Evolutionary conservation across 2,329 filamentous ascomycete species (phyloP).

Genomic region (Myriosclerotinia scirpicola): DNA sequence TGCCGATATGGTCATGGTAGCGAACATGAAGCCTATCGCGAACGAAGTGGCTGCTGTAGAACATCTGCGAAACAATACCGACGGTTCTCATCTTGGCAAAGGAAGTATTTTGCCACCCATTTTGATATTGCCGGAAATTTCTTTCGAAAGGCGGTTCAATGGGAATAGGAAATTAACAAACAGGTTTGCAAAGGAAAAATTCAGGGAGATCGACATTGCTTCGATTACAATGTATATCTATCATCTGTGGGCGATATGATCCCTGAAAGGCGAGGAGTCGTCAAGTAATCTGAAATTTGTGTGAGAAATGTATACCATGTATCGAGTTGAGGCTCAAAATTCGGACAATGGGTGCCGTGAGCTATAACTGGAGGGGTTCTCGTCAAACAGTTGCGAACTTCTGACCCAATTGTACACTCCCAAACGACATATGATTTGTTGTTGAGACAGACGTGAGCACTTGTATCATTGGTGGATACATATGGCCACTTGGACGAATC

Average conservation of each 20-base stretch:
- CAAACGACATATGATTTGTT: constrained; percentile 27
- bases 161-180: neutral
- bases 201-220: neutral
- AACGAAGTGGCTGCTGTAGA: constrained; percentile 20
- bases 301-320: neutral
- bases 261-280: neutral
- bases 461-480: constrained; percentile 26
- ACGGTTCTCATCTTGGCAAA: constrained; percentile 1
- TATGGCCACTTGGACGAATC: constrained; percentile 33
- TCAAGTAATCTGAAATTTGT: neutral
- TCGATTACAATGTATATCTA: neutral
- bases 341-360: neutral
- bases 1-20: constrained; percentile 16
- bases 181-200: neutral
- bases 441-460: constrained; percentile 18
- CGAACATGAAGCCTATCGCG: constrained; percentile 19
- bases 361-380: constrained; percentile 19
- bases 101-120: constrained; percentile 1
- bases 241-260: neutral
- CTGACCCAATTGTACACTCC: constrained; percentile 3
- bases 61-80: neutral
- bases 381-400: neutral
- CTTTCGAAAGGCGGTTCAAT: neutral
- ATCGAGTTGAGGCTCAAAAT: constrained; percentile 20
- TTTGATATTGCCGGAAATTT: neutral